Conservation (phyloP, 805 yeast genomes). For the Metschnikowia corniflorae region DNA sequence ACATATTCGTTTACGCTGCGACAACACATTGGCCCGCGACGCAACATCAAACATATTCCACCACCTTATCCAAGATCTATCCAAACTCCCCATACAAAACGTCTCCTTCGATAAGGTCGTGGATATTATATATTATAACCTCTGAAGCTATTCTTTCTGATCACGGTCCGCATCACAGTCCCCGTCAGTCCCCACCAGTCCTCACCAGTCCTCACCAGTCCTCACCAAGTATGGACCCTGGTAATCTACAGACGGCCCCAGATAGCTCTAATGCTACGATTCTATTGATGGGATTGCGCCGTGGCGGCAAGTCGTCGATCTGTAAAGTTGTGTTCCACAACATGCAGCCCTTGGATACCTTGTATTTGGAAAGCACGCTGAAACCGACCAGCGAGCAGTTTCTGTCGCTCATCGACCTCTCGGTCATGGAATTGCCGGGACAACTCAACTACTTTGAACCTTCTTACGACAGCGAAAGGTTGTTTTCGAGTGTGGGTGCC, state of each 20-base stretch:
- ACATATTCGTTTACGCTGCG: too few species aligned
- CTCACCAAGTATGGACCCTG: conserved; percentile 4
- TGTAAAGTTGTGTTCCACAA: conserved; percentile 94
- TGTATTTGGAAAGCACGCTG: conserved; percentile 85
- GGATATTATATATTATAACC: too few species aligned
- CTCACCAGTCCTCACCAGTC: too few species aligned
- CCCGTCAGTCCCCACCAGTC: too few species aligned
- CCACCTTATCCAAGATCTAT: too few species aligned
- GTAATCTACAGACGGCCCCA: conserved; percentile 3
- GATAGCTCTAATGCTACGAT: conserved; percentile 64
- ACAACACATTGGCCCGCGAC: too few species aligned
- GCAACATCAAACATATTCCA: too few species aligned
- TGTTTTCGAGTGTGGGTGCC: conserved; percentile 83
- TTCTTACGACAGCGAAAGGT: conserved; percentile 68
- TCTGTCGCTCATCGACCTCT: conserved; percentile 76
- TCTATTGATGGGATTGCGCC: conserved; percentile 81
- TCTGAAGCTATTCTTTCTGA: too few species aligned
- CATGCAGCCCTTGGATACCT: conserved; percentile 92
- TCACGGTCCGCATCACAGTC: too few species aligned
- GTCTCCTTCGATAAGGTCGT: too few species aligned
- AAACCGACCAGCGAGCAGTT: conserved; percentile 85
- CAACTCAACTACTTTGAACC: conserved; percentile 89
- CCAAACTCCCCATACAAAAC: too few species aligned
- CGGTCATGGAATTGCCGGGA: conserved; percentile 94
- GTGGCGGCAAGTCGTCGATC: conserved; percentile 92